Percentiles rank a stretch among this genome's conserved stretches.
Evolutionary conservation across 1,284 basidiomycete species (phyloP).

Genomic region (Naganishia sp.): DNA sequence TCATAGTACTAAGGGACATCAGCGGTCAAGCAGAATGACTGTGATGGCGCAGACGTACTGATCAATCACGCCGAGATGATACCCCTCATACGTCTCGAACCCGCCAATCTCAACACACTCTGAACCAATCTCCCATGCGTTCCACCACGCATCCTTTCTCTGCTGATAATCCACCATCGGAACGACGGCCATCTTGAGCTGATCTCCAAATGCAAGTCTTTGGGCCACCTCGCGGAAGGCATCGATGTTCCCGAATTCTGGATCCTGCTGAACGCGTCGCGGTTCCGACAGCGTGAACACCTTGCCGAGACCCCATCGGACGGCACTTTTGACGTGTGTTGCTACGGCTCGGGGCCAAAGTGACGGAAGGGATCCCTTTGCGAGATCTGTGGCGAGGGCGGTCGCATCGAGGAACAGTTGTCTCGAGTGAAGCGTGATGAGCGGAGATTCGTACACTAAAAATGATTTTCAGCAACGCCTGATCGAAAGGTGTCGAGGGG

Average conservation of each 20-base stretch:
- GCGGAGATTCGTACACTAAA: slow-evolving; percentile 31
- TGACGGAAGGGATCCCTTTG: slow-evolving; percentile 15
- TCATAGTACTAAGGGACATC: slow-evolving; percentile 40
- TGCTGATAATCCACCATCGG: background rate
- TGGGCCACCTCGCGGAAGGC: background rate
- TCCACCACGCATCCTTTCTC: slow-evolving; percentile 42
- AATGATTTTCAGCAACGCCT: background rate
- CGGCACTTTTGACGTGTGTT: slow-evolving; percentile 1
- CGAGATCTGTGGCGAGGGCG: slow-evolving; percentile 14
- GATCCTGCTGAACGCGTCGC: background rate
- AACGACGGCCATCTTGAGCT: background rate
- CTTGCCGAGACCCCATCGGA: slow-evolving; percentile 7
- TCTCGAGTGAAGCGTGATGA: slow-evolving; percentile 28
- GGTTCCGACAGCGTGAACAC: background rate
- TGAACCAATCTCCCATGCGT: slow-evolving; percentile 48
- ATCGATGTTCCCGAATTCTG: background rate
- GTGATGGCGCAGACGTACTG: slow-evolving; percentile 41
- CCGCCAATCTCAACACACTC: slow-evolving; percentile 50
- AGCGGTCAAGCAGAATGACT: slow-evolving; percentile 7
- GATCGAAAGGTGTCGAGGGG: background rate
- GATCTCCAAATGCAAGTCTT: background rate
- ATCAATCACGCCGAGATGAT: slow-evolving; percentile 49
- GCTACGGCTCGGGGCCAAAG: slow-evolving; percentile 16
- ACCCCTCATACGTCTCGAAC: slow-evolving; percentile 53
- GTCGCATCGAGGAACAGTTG: slow-evolving; percentile 18